A percentile compares a stretch with the other conserved stretches of the same genome.
Evolutionary conservation across 129 eudicot genomes (phyloP).

Genomic region (Glebionis coronaria): DNA sequence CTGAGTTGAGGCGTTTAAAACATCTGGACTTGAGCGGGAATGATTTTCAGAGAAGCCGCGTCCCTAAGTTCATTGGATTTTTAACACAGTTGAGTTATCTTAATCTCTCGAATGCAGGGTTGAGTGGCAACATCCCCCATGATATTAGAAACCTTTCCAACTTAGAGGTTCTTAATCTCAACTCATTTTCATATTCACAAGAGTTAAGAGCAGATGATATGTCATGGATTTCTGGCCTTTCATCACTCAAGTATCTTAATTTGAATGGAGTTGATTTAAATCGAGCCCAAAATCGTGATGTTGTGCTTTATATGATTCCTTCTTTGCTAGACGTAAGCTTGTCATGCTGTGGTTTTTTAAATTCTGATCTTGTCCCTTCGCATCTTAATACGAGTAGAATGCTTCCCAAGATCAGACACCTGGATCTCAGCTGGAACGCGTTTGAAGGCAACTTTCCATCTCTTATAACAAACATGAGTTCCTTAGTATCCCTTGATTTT

Average conservation of each 20-base stretch:
- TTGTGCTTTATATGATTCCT: slow-evolving; percentile 7
- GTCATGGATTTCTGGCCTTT: slow-evolving; percentile 15
- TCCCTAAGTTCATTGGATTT: slow-evolving; percentile 25
- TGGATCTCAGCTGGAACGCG: background rate
- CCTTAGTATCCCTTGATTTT: background rate
- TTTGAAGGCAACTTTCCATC: slow-evolving; percentile 1
- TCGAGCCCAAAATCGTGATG: background rate
- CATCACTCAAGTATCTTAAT: background rate
- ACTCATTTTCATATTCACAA: no score
- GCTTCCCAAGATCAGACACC: background rate
- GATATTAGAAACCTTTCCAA: slow-evolving; percentile 33
- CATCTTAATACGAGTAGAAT: background rate
- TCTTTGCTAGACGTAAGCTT: background rate
- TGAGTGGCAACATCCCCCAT: slow-evolving; percentile 24
- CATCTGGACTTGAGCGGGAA: slow-evolving; percentile 23
- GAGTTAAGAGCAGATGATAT: background rate
- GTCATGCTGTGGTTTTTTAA: background rate
- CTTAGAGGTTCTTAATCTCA: slow-evolving; percentile 28
- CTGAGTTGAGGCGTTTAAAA: slow-evolving; percentile 13
- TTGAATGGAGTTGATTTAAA: background rate
- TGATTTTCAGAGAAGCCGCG: background rate
- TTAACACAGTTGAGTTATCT: slow-evolving; percentile 23
- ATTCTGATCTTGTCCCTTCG: background rate
- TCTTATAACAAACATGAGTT: slow-evolving; percentile 7
- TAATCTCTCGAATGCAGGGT: slow-evolving; percentile 14